Base-by-base conservation (phyloP, 768 basidiomycete species). In the Boletus barrowsii region DNA sequence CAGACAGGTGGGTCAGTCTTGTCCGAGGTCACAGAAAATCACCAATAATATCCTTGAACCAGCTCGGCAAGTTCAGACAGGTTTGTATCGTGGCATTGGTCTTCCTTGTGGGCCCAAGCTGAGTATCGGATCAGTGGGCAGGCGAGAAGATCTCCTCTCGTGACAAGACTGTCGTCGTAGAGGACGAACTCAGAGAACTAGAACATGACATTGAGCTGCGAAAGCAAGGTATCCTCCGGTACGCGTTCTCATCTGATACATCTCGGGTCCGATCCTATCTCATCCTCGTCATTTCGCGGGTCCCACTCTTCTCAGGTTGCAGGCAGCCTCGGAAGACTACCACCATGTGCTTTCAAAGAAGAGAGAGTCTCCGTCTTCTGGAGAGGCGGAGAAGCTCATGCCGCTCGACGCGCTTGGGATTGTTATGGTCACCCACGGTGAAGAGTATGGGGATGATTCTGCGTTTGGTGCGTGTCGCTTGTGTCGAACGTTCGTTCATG, bases 341-440 rank as follows among this genome's bases (percentile, higher is more conserved):
- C 83, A 89, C 50, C 77, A 80, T 59, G 75, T 76, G 15, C 68
- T 94, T n/a, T 79, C 83, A 13, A 92, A 92, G 77, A 89, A 85
- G 73, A 88, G 86, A 64, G 76, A 83, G 20, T 82, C 78, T n/a
- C 79, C 80, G 24, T 81, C 78, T 1, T 71, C 83, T 3, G 83
- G 83, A 15, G 82, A 84, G 53, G 55, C 67, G 6, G 87, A 87
- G 56, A 92, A 94, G 67, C 76, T 90, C 35, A 71, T 91, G 11
- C 82, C 88, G 0, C 75, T 91, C 29, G 92, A 94, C 59, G 81
- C 83, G 29, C 75, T 96, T 10, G 93, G 93, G 1, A 78, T 91
- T 50, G 88, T 91, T 43, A 93, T 94, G 92, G 86, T 92, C 52
- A 76, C 80, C 24, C 88, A 92, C 63, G 92, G 92, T 14, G 88